phyloP scores from a whole-genome alignment of 2,329 filamentous ascomycete genomes.

The Trichophyton verrucosum region DNA sequence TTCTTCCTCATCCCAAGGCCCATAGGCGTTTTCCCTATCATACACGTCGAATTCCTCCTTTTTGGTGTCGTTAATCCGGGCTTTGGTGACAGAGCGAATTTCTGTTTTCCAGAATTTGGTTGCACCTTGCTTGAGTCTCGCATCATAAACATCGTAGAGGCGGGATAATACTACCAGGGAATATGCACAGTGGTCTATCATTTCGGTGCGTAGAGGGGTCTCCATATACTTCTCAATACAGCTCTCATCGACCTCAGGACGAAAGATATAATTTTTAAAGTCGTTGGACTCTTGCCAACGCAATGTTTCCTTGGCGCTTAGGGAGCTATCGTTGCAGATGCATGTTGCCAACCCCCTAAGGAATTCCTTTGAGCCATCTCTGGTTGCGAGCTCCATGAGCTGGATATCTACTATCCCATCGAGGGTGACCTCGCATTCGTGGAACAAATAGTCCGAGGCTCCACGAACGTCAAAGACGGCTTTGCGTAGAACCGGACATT shows the following conservation, averaged over 20 bases:
- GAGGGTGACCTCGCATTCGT: constrained; percentile 34
- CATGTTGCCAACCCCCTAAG: constrained; percentile 31
- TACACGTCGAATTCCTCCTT: background rate
- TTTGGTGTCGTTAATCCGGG: background rate
- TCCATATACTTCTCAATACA: too few relatives aligned
- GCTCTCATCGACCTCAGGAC: background rate
- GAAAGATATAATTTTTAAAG: background rate
- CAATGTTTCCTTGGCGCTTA: background rate
- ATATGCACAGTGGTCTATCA: constrained; percentile 34
- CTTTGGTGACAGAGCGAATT: background rate
- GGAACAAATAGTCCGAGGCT: constrained; percentile 41
- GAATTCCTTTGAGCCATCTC: constrained; percentile 14
- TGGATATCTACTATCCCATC: constrained; percentile 42
- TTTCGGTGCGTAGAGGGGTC: background rate
- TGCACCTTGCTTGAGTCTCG: background rate
- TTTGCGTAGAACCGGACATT: constrained; percentile 35
- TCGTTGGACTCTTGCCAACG: background rate
- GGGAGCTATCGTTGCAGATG: constrained; percentile 17
- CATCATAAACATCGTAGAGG: background rate
- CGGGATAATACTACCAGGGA: constrained; percentile 35
- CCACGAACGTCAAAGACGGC: constrained; percentile 49
- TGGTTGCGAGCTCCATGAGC: constrained; percentile 41
- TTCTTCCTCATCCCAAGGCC: background rate
- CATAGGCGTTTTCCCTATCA: background rate
- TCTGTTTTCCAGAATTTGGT: background rate